phyloP scores from a whole-genome alignment of 2,329 filamentous ascomycete species.

The Neophaeococcomyces aloes region DNA sequence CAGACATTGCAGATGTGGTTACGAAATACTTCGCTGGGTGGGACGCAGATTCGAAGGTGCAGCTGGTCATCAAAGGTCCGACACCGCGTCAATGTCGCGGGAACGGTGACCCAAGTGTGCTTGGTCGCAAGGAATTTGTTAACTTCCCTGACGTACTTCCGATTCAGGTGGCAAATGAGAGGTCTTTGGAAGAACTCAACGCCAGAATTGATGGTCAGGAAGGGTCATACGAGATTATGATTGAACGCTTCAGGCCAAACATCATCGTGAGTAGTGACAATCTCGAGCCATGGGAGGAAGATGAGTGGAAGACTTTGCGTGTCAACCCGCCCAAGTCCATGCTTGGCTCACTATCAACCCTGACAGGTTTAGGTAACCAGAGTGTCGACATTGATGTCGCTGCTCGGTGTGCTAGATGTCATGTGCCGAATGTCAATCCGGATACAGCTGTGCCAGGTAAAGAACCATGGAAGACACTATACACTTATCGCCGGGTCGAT shows the following conservation, averaged over 20 bases:
- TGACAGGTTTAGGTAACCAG: slow-evolving; percentile 9
- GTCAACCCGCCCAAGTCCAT: slow-evolving; percentile 28
- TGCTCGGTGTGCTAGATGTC: slow-evolving; percentile 50
- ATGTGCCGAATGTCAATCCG: slow-evolving; percentile 55
- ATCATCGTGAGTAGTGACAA: slow-evolving; percentile 39
- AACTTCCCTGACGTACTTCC: slow-evolving; percentile 53
- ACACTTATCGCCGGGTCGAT: slow-evolving; percentile 51
- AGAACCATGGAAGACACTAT: slow-evolving; percentile 53
- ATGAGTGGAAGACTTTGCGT: slow-evolving; percentile 51
- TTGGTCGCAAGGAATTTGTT: slow-evolving; percentile 45
- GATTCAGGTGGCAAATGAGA: slow-evolving; percentile 45
- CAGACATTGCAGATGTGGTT: slow-evolving; percentile 44
- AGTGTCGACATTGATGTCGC: slow-evolving; percentile 46
- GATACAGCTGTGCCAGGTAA: slow-evolving; percentile 50
- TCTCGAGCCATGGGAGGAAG: slow-evolving; percentile 48
- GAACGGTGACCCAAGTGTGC: slow-evolving; percentile 43
- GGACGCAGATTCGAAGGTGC: slow-evolving; percentile 36
- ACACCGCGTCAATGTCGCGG: slow-evolving; percentile 44
- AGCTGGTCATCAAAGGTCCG: slow-evolving; percentile 53
- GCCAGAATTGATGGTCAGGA: slow-evolving; percentile 34
- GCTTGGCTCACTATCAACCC: slow-evolving; percentile 5
- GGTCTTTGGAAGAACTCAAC: slow-evolving; percentile 50
- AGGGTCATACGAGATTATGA: slow-evolving; percentile 40
- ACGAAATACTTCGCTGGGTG: slow-evolving; percentile 39
- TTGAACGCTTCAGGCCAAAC: slow-evolving; percentile 56